Conservation (phyloP, 2,329 filamentous ascomycete species). For the Fusarium udum region DNA sequence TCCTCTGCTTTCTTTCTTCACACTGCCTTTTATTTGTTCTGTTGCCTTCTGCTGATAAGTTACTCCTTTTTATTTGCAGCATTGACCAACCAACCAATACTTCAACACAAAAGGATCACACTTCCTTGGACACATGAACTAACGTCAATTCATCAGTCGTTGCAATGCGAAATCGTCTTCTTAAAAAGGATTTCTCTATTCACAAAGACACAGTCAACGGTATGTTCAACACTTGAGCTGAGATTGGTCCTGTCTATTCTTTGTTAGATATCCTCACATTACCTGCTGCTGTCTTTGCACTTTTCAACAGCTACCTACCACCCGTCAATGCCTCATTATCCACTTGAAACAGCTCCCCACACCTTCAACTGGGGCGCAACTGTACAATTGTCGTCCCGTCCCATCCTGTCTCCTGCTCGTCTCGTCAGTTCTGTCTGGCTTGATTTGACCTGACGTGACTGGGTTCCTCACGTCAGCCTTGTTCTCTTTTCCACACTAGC, state of each 20-base stretch:
- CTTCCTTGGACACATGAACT: background rate
- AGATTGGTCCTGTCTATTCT: background rate
- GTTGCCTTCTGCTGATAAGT: background rate
- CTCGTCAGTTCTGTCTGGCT: conserved; percentile 1
- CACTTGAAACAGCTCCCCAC: conserved; percentile 41
- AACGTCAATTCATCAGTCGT: background rate
- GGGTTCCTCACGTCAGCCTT: conserved; percentile 32
- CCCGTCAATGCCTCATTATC: conserved; percentile 22
- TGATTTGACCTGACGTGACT: background rate
- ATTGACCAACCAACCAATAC: conserved; percentile 24
- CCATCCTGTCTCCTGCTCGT: conserved; percentile 10
- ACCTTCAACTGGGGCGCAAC: conserved; percentile 30
- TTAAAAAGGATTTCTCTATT: conserved; percentile 49
- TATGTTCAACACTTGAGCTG: conserved; percentile 19
- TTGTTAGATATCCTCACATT: background rate
- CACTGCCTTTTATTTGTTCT: background rate
- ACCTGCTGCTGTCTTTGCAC: conserved; percentile 4
- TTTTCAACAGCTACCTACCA: conserved; percentile 4
- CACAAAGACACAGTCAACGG: conserved; percentile 46
- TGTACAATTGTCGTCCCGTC: conserved; percentile 25
- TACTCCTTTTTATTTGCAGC: conserved; percentile 3
- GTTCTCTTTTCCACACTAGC: background rate
- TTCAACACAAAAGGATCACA: background rate
- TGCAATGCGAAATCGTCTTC: conserved; percentile 48
- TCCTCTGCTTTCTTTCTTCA: background rate